Conservation (phyloP, 2,329 filamentous ascomycete species). For the Aspergillus sp. region DNA sequence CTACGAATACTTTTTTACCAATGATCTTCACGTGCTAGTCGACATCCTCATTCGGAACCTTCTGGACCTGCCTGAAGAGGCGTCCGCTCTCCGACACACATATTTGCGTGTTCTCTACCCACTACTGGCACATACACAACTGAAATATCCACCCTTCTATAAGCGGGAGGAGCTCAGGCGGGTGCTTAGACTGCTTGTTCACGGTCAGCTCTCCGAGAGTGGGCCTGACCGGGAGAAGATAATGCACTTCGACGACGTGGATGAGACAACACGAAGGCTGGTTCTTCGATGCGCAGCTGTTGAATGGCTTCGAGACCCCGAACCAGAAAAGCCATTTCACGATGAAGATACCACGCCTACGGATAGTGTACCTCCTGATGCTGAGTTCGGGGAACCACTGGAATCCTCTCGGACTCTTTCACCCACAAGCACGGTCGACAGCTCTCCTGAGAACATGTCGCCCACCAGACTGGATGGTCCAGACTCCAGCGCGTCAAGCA, state of each 20-base stretch:
- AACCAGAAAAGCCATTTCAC: slow-evolving; percentile 24
- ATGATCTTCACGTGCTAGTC: slow-evolving; percentile 88
- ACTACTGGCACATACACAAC: slow-evolving; percentile 85
- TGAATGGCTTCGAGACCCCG: slow-evolving; percentile 46
- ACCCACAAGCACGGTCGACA: slow-evolving; percentile 30
- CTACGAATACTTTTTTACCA: slow-evolving; percentile 98
- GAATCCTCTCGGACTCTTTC: slow-evolving; percentile 43
- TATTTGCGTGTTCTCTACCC: slow-evolving; percentile 93
- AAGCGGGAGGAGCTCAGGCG: slow-evolving; percentile 82
- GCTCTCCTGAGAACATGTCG: slow-evolving; percentile 51
- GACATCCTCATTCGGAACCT: slow-evolving; percentile 96
- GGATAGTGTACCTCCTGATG: slow-evolving; percentile 13
- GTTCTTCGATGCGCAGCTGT: slow-evolving; percentile 50
- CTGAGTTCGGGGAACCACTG: slow-evolving; percentile 25
- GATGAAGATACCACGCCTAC: slow-evolving; percentile 17
- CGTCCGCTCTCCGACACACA: slow-evolving; percentile 73
- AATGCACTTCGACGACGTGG: slow-evolving; percentile 52
- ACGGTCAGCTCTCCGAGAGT: slow-evolving; percentile 67
- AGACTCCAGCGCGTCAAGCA: slow-evolving; percentile 28
- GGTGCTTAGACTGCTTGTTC: slow-evolving; percentile 71
- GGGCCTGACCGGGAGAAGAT: slow-evolving; percentile 48
- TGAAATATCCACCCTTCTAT: slow-evolving; percentile 83
- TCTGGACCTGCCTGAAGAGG: slow-evolving; percentile 89
- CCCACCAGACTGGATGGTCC: slow-evolving; percentile 35
- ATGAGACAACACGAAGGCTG: slow-evolving; percentile 52